Base-by-base conservation (phyloP, 2,329 filamentous ascomycete species). In the Apiospora phragmitis region DNA sequence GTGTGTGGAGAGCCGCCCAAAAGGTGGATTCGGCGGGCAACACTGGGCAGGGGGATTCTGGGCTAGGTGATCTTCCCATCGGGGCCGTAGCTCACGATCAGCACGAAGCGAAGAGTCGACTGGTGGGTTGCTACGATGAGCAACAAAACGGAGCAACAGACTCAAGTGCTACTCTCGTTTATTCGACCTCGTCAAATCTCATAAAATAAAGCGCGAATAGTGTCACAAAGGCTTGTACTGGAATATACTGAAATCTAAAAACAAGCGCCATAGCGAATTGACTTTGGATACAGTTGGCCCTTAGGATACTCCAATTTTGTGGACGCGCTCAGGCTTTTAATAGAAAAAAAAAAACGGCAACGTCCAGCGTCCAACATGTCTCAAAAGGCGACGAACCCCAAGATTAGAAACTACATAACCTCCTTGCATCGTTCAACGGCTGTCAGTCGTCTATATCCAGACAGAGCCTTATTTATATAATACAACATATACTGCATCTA, bases 321-420 rank as follows among this genome's bases (percentile, higher is more conserved):
- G n/a, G n/a, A 62, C 55, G 55, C 55, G 55, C 55, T 62, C 32
- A 62, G 55, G 55, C 55, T 62, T 62, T 62, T 62, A 62, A 62
- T 62, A 62, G 55, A 62, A 62, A 62, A 9, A 62, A 32, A 62
- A 62, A 62, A 9, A 43, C 38, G 32, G 55, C 55, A 38, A 38
- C 55, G 55, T 62, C 32, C 55, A 62, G 32, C 32, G 32, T 38
- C 55, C 55, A 62, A 62, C 55, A n/a, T 38, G 55, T 62, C 55
- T 62, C 55, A 24, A 38, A 7, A 62, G 35, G 55, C 55, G 32
- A 38, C 32, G 21, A 62, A n/a, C 55, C 55, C 55, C 55, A 62
- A 38, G 32, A 62, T 38, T 62, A 24, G 55, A 62, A 62, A 38
- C 8, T 12, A 18, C n/a, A n/a, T n/a, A n/a, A n/a, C 32, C 55